Evolutionary conservation across 2,329 filamentous ascomycete genomes (phyloP), one percentile per base, ranked within the genome.

Genomic region (Clarireedia paspali): DNA sequence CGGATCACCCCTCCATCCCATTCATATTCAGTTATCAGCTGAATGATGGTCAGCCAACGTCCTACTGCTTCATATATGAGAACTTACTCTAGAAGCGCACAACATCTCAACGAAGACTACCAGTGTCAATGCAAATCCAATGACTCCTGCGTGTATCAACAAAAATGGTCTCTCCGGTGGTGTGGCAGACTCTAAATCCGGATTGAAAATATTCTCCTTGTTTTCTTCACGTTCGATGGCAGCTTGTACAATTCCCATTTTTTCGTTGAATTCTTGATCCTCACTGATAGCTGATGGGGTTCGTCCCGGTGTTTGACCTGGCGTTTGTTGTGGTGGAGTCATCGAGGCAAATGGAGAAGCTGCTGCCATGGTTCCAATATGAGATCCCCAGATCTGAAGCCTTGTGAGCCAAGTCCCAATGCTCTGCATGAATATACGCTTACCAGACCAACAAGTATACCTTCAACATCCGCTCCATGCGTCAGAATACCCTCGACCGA

Each of bases 81-180:
- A n/a, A 47, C 45, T 27, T 53, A 59, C 57, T 44, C 52, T 59
- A 10, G 59, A 56, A 20, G 58, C 53, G 42, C 57, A 62, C 30
- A 62, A 44, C 60, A 62, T 62, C 36, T 60, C 57, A 20, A 62
- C 52, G 12, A 60, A 60, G 2, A 62, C 60, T n/a, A 62, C 60
- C 4, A 62, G 20, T 12, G 53, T 57, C 51, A 62, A 59, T 5
- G 59, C 59, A 24, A 62, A 47, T 27, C 59, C 60, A 20, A 62
- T 54, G 4, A 62, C 60, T 39, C 38, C 50, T 7, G 60, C 60
- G 44, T 62, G 60, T 7, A 62, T 20, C 15, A 62, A 30, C 5
- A 62, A 47, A 42, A 62, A 62, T 3, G 60, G 59, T 12, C 60
- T 46, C 4, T 60, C 53, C 2, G 60, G 60, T 5, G 60, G 42